Base-by-base conservation (phyloP, 345 rosid species). In the Pseudoturritis turrita region DNA sequence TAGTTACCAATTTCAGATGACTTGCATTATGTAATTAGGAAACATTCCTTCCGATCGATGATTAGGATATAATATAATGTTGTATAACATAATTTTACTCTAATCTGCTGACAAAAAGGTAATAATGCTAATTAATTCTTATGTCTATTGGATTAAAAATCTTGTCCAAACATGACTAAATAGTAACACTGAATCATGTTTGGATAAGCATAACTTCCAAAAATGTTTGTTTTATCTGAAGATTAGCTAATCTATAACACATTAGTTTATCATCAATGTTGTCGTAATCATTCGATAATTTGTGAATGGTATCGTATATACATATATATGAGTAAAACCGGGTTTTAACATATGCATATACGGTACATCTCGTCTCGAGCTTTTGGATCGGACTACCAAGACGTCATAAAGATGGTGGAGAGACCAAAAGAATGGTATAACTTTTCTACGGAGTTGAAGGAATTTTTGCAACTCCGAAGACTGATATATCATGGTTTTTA, bases 31-130 rank as follows among this genome's bases (percentile, higher is more conserved):
- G 54, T 58, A 23, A 40, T 51, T 40, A 57, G 68, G 61, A 49
- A 66, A 66, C 62, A 66, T 74, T 74, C 73, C 77, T 45, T 56
- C 35, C 55, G 65, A 56, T 45, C 39, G 23, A 55, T 54, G 37
- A 35, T 64, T 55, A 47, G 14, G 9, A 25, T 47, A 37, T 14
- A 21, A 17, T 15, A 53, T 62, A 39, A 39, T 52, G 62, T 44
- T 63, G 15, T 22, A 22, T 53, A 28, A 23, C 5, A 21, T 65
- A 54, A 28, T 41, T 21, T n/a, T n/a, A n/a, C n/a, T n/a, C n/a
- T n/a, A n/a, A n/a, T n/a, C n/a, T n/a, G n/a, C n/a, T n/a, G n/a
- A n/a, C n/a, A n/a, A n/a, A n/a, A n/a, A n/a, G n/a, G n/a, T n/a
- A n/a, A n/a, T 25, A 35, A 45, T 72, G 49, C 7, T 43, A 49